phyloP scores from a whole-genome alignment of 345 rosid species.

The Syzygium grande region DNA sequence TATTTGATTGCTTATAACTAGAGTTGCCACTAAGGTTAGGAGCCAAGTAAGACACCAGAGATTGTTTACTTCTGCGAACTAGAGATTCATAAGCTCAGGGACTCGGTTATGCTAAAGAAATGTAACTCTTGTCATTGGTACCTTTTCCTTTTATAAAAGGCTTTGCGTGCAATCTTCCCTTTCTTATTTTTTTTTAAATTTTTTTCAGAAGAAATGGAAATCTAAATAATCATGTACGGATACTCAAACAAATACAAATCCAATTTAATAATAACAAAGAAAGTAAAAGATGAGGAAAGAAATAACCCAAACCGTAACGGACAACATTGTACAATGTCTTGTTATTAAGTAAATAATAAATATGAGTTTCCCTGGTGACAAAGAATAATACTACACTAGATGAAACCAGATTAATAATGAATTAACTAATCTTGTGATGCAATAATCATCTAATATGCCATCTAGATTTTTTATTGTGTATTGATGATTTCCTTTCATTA shows the following conservation, averaged over 20 bases:
- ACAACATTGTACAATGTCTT: fast-evolving
- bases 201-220: not conserved
- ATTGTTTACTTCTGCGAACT: fast-evolving
- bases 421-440: not conserved
- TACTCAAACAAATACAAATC: not conserved
- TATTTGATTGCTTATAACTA: no score
- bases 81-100: no score
- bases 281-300: not conserved
- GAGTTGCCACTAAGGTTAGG: no score
- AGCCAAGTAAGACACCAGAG: fast-evolving
- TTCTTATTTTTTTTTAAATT: no score
- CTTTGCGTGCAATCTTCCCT: not conserved
- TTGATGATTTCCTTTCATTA: not conserved
- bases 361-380: no score
- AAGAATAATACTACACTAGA: no score
- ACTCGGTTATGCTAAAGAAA: not conserved
- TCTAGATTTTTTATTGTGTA: not conserved
- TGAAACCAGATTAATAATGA: no score
- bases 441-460: not conserved
- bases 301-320: fast-evolving
- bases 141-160: no score
- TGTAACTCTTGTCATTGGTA: no score
- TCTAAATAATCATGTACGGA: not conserved
- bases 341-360: not conserved
- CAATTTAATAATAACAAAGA: not conserved